Evolutionary conservation across 805 yeast species (phyloP).

Genomic region (Wilhelminamyces savonicus): DNA sequence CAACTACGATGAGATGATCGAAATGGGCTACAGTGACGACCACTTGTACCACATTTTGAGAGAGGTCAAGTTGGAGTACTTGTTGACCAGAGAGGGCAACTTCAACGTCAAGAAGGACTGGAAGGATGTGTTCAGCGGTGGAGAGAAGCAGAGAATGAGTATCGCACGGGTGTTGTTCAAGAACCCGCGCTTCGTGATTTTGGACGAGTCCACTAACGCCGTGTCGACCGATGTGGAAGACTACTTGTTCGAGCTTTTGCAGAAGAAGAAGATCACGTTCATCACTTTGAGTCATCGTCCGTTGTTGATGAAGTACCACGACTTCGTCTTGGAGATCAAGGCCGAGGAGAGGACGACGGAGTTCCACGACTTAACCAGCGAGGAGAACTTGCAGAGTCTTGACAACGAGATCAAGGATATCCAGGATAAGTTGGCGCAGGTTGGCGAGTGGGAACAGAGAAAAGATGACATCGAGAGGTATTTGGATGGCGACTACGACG

Average conservation of each 20-base stretch:
- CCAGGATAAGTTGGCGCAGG: conserved; percentile 52
- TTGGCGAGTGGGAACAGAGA: conserved; percentile 54
- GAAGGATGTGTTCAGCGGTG: conserved; percentile 94
- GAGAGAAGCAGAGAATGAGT: conserved; percentile 86
- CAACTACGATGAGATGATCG: conserved; percentile 70
- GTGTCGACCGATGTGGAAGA: conserved; percentile 88
- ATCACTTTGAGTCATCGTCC: conserved; percentile 84
- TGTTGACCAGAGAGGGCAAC: conserved; percentile 60
- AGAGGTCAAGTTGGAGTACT: conserved; percentile 76
- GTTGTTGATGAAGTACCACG: conserved; percentile 78
- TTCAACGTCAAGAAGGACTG: conserved; percentile 60
- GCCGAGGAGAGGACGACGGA: conserved; percentile 35
- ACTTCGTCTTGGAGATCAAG: conserved; percentile 62
- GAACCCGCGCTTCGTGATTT: conserved; percentile 71
- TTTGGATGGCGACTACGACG: conserved; percentile 35
- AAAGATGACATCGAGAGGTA: conserved; percentile 50
- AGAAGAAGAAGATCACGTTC: conserved; percentile 63
- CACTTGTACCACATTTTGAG: conserved; percentile 60
- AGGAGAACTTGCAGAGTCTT: conserved; percentile 57
- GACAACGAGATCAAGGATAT: conserved; percentile 72
- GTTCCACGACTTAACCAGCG: conserved; percentile 59
- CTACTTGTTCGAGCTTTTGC: conserved; percentile 69
- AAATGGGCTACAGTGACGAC: conserved; percentile 63
- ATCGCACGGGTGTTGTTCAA: conserved; percentile 82
- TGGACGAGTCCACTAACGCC: conserved; percentile 94